Conservation (phyloP, 176 grass and related monocot species). For the Echinochloa phyllopogon region DNA sequence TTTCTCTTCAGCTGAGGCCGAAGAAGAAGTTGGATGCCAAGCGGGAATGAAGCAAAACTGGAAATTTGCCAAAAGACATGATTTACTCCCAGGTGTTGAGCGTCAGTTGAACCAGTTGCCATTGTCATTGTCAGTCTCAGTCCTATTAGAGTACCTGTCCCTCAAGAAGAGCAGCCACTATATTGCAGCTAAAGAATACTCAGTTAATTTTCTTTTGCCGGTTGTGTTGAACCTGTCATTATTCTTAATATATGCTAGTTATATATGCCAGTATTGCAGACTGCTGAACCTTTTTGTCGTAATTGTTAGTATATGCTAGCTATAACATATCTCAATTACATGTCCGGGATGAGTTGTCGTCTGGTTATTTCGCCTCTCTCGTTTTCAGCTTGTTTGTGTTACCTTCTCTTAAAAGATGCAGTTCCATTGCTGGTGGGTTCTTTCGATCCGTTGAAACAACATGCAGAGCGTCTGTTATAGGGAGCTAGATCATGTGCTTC, state of each 20-base stretch:
- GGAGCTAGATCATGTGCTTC: too few relatives aligned
- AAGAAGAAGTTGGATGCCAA: slow-evolving; percentile 22
- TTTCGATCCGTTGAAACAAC: too few relatives aligned
- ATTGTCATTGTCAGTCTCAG: background rate
- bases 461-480: too few relatives aligned
- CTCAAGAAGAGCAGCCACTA: background rate
- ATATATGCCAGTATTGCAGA: too few relatives aligned
- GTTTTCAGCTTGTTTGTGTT: too few relatives aligned
- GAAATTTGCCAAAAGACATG: background rate
- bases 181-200: background rate
- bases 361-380: too few relatives aligned
- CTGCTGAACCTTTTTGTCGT: too few relatives aligned
- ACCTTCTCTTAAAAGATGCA: too few relatives aligned
- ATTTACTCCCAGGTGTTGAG: background rate
- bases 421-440: too few relatives aligned
- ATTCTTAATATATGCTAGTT: background rate
- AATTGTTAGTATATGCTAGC: too few relatives aligned
- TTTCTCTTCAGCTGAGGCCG: background rate
- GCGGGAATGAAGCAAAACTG: background rate
- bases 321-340: too few relatives aligned
- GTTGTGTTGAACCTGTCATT: background rate
- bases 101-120: background rate
- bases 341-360: too few relatives aligned
- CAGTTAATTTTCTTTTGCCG: background rate
- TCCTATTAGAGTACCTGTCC: background rate